Base-by-base conservation (phyloP, 164 flowering plant genomes). In the Euptelea pleiosperma region DNA sequence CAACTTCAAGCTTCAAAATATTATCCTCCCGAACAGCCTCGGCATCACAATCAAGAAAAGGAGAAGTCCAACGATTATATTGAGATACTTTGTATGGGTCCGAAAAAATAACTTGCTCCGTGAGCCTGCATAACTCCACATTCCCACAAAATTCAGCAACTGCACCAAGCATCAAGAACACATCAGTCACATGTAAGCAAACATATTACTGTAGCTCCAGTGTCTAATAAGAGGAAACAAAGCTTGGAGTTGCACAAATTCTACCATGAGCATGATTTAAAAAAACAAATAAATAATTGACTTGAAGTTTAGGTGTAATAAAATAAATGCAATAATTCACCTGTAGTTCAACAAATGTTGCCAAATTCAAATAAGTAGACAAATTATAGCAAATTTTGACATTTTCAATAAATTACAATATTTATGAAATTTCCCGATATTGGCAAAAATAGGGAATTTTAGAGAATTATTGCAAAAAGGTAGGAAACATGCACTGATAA, bases 121-220 rank as follows among this genome's bases (percentile, higher is more conserved):
- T 93, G 18, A 76, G 94, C 74, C 99, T 76, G 73, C 94, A 84
- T 58, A 93, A 31, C 82, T 93, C 99, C 75, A 87, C 84, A 41
- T 93, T 93, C 48, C 89, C 97, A 75, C 97, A 90, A 66, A 70
- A 93, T 53, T 89, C 87, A 65, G 98, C 89, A 60, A 92, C 98
- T 92, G 91, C 76, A 81, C 1, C 65, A 44, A 58, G 33, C 35
- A 53, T 44, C 14, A 60, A 40, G 30, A 46, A 40, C 28, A 44
- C 16, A 39, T 44, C 59, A 44, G 29, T 3, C 25, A 34, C 19
- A 42, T 10, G 6, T 16, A 55, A 12, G 31, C 8, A 21, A 15
- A 15, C 16, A 11, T 5, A 10, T 4, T 8, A 2, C 2, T 37
- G 3, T 12, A 8, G n/a, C n/a, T n/a, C n/a, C n/a, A n/a, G n/a